phyloP scores from a whole-genome alignment of 176 grass and related monocot genomes.

The Metroxylon sagu region DNA sequence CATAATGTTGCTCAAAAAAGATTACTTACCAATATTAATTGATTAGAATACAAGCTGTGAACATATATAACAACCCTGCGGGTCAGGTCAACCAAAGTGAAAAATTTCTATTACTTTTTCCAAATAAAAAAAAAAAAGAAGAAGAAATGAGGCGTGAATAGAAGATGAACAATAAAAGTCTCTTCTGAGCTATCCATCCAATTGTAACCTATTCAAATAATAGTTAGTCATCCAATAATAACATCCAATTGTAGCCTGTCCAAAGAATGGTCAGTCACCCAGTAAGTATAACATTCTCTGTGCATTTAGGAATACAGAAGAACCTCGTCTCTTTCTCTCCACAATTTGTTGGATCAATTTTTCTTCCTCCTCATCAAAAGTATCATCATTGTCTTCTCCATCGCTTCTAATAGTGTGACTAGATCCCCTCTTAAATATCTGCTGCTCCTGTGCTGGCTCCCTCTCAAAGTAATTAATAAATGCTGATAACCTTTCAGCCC shows the following conservation, averaged over 20 bases:
- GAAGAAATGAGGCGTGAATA: no score
- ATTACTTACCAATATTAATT: no score
- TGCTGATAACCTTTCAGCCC: background rate
- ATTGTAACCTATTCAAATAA: no score
- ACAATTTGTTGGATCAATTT: slow-evolving; percentile 74
- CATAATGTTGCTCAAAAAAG: no score
- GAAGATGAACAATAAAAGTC: no score
- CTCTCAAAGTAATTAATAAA: background rate
- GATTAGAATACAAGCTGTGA: no score
- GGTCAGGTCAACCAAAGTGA: no score
- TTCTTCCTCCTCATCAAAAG: slow-evolving; percentile 37
- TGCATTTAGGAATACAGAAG: slow-evolving; percentile 60
- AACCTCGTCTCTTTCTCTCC: slow-evolving; percentile 87
- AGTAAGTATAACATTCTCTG: slow-evolving; percentile 68
- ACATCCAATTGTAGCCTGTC: no score
- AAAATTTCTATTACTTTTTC: no score
- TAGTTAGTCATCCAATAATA: slow-evolving; percentile 49
- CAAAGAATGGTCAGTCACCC: slow-evolving; percentile 34
- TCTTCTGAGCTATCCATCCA: no score
- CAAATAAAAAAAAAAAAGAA: no score
- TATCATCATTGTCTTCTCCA: slow-evolving; percentile 5
- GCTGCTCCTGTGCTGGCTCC: slow-evolving; percentile 14
- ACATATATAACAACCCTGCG: no score
- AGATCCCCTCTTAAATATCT: slow-evolving; percentile 8
- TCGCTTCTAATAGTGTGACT: slow-evolving; percentile 19